Conservation (phyloP, 331 rosid species). For the Phaseolus coccineus region DNA sequence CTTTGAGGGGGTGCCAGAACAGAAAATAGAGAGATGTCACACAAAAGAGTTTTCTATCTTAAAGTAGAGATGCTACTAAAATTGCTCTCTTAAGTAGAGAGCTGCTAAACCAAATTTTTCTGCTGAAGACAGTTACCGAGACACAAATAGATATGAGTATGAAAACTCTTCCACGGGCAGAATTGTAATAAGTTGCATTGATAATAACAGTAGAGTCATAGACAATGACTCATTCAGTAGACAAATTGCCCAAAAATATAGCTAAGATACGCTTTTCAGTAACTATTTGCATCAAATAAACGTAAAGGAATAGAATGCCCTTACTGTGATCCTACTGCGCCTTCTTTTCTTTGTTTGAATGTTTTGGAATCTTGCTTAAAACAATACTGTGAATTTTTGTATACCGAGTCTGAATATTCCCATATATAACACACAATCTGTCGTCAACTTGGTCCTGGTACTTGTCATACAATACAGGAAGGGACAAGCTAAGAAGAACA, state of each 20-base stretch:
- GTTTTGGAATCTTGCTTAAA: constrained; percentile 67
- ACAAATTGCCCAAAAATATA: constrained; percentile 26
- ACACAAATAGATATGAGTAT: constrained; percentile 17
- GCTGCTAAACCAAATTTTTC: background rate
- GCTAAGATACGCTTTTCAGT: constrained; percentile 2
- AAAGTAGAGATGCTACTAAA: background rate
- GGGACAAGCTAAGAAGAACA: constrained; percentile 79
- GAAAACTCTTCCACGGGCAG: constrained; percentile 29
- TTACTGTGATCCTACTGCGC: constrained; percentile 64
- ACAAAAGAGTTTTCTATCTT: background rate
- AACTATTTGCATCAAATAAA: constrained; percentile 39
- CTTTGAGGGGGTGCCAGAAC: background rate
- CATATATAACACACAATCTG: constrained; percentile 58
- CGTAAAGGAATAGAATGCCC: constrained; percentile 21
- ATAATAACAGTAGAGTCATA: background rate
- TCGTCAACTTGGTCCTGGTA: constrained; percentile 77
- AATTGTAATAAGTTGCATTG: constrained; percentile 8
- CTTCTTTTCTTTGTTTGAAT: constrained; percentile 81
- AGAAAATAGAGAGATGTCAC: background rate
- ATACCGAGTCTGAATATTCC: constrained; percentile 58
- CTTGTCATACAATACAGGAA: constrained; percentile 88
- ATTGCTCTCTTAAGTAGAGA: background rate
- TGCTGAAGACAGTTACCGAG: constrained; percentile 1
- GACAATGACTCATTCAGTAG: constrained; percentile 21
- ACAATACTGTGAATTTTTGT: constrained; percentile 63